These are phyloP conservation scores for Cicer cuneatum DNA, from an alignment of 306 rosid species.

Conservation along the genomic window DNA sequence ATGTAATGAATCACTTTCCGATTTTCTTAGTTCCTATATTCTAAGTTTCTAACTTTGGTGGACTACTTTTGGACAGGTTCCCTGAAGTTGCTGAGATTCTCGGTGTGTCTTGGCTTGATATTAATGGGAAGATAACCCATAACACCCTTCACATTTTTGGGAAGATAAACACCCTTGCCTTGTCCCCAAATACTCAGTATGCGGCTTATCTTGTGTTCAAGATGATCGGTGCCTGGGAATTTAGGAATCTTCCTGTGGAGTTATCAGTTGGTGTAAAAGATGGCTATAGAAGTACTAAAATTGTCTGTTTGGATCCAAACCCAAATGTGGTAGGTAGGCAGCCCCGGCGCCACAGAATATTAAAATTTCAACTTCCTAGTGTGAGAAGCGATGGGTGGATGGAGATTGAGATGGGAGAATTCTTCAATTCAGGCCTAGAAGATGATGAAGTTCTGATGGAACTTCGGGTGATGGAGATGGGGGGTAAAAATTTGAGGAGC, in stretches of 20 bases:
- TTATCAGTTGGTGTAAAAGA: slow-evolving; percentile 44
- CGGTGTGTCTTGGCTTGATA: slow-evolving; percentile 74
- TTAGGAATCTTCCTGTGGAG: slow-evolving; percentile 50
- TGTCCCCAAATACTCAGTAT: slow-evolving; percentile 65
- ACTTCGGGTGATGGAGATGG: slow-evolving; percentile 46
- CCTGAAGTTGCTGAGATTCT: slow-evolving; percentile 64
- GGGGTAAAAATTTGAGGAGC: slow-evolving; percentile 55
- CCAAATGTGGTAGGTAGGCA: not conserved
- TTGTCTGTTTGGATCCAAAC: slow-evolving; percentile 39
- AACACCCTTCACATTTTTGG: too few relatives aligned
- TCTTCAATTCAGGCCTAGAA: slow-evolving; percentile 55
- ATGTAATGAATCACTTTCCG: slow-evolving; percentile 1
- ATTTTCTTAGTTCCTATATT: not conserved
- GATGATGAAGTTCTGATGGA: slow-evolving; percentile 58
- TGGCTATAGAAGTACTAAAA: slow-evolving; percentile 18
- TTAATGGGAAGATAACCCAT: too few relatives aligned
- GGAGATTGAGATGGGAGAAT: slow-evolving; percentile 75
- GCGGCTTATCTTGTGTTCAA: slow-evolving; percentile 68
- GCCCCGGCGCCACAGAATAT: not conserved
- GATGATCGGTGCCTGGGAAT: slow-evolving; percentile 41
- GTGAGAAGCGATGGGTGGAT: slow-evolving; percentile 65
- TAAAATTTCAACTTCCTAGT: slow-evolving; percentile 41
- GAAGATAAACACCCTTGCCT: slow-evolving; percentile 46
- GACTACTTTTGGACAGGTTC: slow-evolving; percentile 55
- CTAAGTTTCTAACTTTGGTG: not conserved